Base-by-base conservation (phyloP, 345 rosid genomes). In the Gossypium turneri region DNA sequence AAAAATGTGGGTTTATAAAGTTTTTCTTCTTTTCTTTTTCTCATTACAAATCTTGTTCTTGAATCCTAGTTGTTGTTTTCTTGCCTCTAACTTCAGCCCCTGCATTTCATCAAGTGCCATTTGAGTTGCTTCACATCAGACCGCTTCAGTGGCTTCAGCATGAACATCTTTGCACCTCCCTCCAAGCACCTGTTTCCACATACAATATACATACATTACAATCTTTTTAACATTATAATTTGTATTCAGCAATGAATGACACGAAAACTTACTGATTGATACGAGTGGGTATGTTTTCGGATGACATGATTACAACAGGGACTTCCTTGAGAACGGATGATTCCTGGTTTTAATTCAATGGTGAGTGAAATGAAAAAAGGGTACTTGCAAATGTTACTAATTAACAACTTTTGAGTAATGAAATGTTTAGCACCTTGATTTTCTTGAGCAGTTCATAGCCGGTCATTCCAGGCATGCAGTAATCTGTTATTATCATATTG, bases 101-200 rank as follows among this genome's bases (percentile, higher is more conserved):
- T 67, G 81, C 82, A 76, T 44, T 81, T 86, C 85, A 85, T 69
- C 81, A 91, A 73, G 52, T 85, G 77, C 53, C 84, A 76, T n/a
- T 85, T 91, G 45, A 94, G 73, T 68, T 87, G 82, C 84, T 83
- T 82, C 29, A 92, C 92, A 75, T 94, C 98, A 2, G 94, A 84
- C 58, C 75, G 88, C 69, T 90, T 92, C 67, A 92, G 82, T 0
- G 97, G 98, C 87, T 94, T 92, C 67, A 89, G 84, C 85, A 92
- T 88, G 83, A 92, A 94, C 90, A 86, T 89, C 56, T 94, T 87
- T n/a, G 98, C 97, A 51, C 98, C 98, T 75, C 89, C 93, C 64
- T 87, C 87, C 75, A 94, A 79, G 77, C 98, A 94, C 81, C 94
- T 89, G 81, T 19, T 22, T 5, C 11, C 3, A 20, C 7, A 38